Conservation (phyloP, 2,329 filamentous ascomycete species). For the Fusarium sp. region DNA sequence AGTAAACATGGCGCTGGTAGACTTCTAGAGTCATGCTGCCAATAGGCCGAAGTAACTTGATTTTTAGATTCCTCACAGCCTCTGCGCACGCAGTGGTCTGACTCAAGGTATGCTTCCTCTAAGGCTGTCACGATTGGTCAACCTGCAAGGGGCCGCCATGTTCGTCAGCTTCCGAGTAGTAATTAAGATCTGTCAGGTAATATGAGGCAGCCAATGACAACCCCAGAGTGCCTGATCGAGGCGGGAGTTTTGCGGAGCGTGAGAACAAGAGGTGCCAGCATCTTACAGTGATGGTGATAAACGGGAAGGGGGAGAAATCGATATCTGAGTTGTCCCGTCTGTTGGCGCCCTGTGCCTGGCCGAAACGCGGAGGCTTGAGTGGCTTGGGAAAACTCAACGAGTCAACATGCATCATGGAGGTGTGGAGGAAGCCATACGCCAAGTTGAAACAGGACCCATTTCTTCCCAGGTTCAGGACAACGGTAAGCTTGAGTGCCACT, state of each 20-base stretch:
- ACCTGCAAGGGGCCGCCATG: conserved; percentile 43
- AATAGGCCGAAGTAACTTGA: conserved; percentile 12
- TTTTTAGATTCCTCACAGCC: conserved; percentile 11
- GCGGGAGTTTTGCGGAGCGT: conserved; percentile 29
- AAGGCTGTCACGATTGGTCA: conserved; percentile 38
- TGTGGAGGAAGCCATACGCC: conserved; percentile 34
- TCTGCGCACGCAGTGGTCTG: conserved; percentile 28
- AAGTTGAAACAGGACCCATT: conserved; percentile 41
- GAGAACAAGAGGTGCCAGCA: conserved; percentile 15
- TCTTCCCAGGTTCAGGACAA: conserved; percentile 30
- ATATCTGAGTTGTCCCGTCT: conserved; percentile 33
- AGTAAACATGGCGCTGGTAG: not conserved
- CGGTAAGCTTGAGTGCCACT: conserved; percentile 29
- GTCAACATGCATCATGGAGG: conserved; percentile 31
- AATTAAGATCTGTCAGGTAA: conserved; percentile 39
- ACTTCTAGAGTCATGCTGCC: conserved; percentile 18
- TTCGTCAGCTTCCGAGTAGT: conserved; percentile 37
- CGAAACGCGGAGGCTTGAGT: conserved; percentile 37
- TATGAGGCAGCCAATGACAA: conserved; percentile 46
- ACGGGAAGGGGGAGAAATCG: conserved; percentile 19
- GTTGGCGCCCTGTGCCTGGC: conserved; percentile 31
- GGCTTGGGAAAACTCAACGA: conserved; percentile 31
- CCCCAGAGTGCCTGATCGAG: conserved; percentile 24
- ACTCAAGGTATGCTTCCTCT: conserved; percentile 34
- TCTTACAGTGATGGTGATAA: conserved; percentile 20